phyloP scores from a whole-genome alignment of 176 grass and related monocot species.

The Hordeum marinum region DNA sequence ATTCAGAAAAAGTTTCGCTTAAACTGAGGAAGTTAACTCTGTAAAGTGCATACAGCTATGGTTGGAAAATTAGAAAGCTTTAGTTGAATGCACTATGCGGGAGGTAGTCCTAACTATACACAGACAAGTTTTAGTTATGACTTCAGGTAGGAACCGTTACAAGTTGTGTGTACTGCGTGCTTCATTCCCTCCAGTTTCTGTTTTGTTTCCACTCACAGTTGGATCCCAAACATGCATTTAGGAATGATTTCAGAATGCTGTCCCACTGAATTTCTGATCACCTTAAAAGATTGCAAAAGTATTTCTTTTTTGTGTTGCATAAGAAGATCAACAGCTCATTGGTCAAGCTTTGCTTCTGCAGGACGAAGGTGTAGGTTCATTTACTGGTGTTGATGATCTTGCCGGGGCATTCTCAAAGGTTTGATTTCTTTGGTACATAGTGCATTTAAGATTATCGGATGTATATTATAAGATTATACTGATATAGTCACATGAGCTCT shows the following conservation, averaged over 20 bases:
- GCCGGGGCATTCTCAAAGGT: slow-evolving; percentile 64
- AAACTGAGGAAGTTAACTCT: background rate
- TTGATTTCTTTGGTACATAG: background rate
- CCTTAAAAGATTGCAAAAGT: background rate
- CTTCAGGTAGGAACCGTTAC: background rate
- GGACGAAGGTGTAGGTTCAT: slow-evolving; percentile 41
- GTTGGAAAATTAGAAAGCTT: background rate
- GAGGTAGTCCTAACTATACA: background rate
- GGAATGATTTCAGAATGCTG: background rate
- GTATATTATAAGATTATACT: background rate
- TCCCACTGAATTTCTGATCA: background rate
- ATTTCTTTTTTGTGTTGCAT: background rate
- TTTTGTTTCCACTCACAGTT: background rate
- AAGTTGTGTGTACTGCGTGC: background rate
- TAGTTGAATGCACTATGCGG: background rate
- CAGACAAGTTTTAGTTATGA: background rate
- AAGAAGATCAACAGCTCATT: background rate
- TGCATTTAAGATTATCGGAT: background rate
- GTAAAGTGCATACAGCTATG: background rate
- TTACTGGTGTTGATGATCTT: slow-evolving; percentile 60
- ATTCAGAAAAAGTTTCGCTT: background rate
- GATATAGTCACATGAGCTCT: slow-evolving; percentile 7
- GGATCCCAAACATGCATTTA: background rate
- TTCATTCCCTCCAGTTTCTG: background rate
- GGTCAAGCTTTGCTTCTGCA: slow-evolving; percentile 20